Evolutionary conservation across 345 rosid genomes (phyloP).

Genomic region (Cardiospermum halicacabum): DNA sequence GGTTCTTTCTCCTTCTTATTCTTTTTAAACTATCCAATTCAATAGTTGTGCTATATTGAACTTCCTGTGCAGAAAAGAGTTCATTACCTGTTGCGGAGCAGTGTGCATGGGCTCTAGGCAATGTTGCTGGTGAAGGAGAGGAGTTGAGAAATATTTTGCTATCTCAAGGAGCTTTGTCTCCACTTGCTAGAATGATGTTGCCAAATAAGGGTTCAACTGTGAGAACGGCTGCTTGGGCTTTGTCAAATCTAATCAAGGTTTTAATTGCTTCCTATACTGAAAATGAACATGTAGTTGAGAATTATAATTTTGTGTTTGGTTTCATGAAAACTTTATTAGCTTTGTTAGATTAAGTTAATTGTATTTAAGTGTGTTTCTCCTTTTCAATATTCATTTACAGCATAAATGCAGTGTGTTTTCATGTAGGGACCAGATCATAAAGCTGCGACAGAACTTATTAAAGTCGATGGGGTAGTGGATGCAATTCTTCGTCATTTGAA

Average conservation of each 20-base stretch:
- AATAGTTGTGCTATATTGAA: slow-evolving; percentile 18
- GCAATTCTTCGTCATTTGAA: slow-evolving; percentile 80
- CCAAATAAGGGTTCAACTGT: slow-evolving; percentile 90
- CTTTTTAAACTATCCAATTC: background rate
- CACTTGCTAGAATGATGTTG: slow-evolving; percentile 95
- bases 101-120: slow-evolving; percentile 97
- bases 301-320: background rate
- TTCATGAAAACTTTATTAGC: background rate
- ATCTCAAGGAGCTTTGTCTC: slow-evolving; percentile 82
- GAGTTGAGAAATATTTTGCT: slow-evolving; percentile 80
- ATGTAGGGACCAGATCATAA: slow-evolving; percentile 87
- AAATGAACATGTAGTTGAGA: background rate
- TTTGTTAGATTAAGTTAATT: background rate
- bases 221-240: slow-evolving; percentile 96
- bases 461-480: slow-evolving; percentile 66
- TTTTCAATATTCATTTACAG: slow-evolving; percentile 25
- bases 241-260: slow-evolving; percentile 95
- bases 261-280: slow-evolving; percentile 14
- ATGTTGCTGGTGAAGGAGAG: slow-evolving; percentile 97
- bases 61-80: slow-evolving; percentile 64
- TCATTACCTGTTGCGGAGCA: slow-evolving; percentile 90
- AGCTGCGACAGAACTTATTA: slow-evolving; percentile 76
- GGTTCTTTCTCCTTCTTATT: background rate
- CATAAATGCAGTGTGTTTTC: slow-evolving; percentile 27
- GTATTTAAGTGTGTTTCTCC: background rate